These are phyloP conservation scores for Senna siamea DNA, from an alignment of 306 rosid species.

Conservation along the genomic window DNA sequence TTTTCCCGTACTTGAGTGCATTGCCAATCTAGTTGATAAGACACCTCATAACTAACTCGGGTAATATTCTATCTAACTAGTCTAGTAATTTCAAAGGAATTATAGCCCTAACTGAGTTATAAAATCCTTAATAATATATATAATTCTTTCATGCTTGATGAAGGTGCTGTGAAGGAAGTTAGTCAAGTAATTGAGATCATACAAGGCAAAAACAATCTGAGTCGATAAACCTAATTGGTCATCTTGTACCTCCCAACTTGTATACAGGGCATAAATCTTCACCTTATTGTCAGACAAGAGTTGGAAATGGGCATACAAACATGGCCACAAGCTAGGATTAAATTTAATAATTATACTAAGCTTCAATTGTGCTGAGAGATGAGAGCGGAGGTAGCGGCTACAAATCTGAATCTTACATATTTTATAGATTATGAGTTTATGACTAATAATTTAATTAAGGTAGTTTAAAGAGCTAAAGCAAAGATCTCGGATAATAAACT, in stretches of 20 bases:
- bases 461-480: constrained; percentile 35
- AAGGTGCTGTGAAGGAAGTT: constrained; percentile 31
- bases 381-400: neutral
- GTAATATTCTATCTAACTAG: neutral
- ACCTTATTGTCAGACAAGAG: constrained; percentile 56
- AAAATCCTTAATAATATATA: constrained; percentile 17
- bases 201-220: constrained; percentile 30
- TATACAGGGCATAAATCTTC: constrained; percentile 40
- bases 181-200: constrained; percentile 25
- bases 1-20: constrained; percentile 31
- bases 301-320: constrained; percentile 18
- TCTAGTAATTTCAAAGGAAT: neutral
- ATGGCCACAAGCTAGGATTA: constrained; percentile 35
- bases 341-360: neutral
- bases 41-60: constrained; percentile 1
- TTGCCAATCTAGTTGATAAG: constrained; percentile 9
- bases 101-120: constrained; percentile 27
- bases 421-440: neutral
- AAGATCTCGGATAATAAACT: constrained; percentile 41
- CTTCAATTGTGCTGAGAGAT: neutral
- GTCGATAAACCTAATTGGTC: constrained; percentile 27
- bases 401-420: constrained; percentile 39
- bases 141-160: constrained; percentile 33
- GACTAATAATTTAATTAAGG: constrained; percentile 37
- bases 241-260: constrained; percentile 43